These are phyloP conservation scores for Solanum peruvianum DNA, from an alignment of 257 asterid genomes.

Conservation along the genomic window DNA sequence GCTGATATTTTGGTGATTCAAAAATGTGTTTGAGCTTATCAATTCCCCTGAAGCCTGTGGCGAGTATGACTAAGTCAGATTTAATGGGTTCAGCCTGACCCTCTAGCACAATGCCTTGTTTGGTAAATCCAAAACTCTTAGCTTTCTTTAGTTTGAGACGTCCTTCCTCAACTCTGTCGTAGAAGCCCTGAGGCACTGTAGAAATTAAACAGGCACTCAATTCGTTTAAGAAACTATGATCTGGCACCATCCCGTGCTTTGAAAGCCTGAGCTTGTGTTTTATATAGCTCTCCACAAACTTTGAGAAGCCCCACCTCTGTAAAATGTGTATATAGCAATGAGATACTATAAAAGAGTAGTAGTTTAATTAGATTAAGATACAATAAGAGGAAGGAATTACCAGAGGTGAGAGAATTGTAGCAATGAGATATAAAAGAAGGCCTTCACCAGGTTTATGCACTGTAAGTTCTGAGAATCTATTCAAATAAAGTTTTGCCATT, in stretches of 20 bases:
- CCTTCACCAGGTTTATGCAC: conserved; percentile 43
- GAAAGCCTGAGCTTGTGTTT: conserved; percentile 17
- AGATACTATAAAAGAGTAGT: too few relatives aligned
- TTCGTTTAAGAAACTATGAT: conserved; percentile 28
- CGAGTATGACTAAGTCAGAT: conserved; percentile 32
- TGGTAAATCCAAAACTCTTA: conserved; percentile 13
- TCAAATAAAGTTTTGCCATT: conserved; percentile 18
- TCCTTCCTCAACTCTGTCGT: conserved; percentile 33
- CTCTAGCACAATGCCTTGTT: conserved; percentile 23
- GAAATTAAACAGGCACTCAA: conserved; percentile 17
- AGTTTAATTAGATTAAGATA: too few relatives aligned
- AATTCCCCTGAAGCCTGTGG: conserved; percentile 33
- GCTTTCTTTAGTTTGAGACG: conserved; percentile 33
- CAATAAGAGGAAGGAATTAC: conserved; percentile 3
- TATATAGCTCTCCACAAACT: conserved; percentile 25
- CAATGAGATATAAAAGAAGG: conserved; percentile 19
- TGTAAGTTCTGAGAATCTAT: conserved; percentile 37
- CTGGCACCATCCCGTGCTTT: conserved; percentile 29
- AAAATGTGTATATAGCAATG: background rate
- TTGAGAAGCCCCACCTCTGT: conserved; percentile 41
- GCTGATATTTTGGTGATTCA: conserved; percentile 10
- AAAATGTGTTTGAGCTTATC: conserved; percentile 28
- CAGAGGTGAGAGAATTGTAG: conserved; percentile 34
- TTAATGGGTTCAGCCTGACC: conserved; percentile 9
- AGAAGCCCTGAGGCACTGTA: conserved; percentile 35